These are phyloP conservation scores for Apiospora kogelbergensis DNA, from an alignment of 2,329 filamentous ascomycete genomes.

Conservation along the genomic window DNA sequence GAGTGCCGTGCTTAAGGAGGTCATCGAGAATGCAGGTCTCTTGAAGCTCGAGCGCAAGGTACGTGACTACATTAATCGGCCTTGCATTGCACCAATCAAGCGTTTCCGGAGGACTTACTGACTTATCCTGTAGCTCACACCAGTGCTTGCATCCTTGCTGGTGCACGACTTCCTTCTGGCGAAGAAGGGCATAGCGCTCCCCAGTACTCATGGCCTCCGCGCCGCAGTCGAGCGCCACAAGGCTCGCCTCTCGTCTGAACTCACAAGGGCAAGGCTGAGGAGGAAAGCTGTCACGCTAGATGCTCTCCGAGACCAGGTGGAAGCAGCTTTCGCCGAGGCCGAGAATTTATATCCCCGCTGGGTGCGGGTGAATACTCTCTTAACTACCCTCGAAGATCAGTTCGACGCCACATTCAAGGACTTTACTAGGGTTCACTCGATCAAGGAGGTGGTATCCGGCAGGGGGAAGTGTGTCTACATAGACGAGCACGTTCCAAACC, in stretches of 20 bases:
- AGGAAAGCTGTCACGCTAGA: constrained; percentile 69
- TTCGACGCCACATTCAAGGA: constrained; percentile 71
- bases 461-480: constrained; percentile 59
- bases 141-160: constrained; percentile 76
- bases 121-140: constrained; percentile 64
- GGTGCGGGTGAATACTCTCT: constrained; percentile 83
- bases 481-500: constrained; percentile 80
- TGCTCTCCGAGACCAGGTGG: constrained; percentile 60
- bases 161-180: constrained; percentile 83
- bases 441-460: constrained; percentile 55
- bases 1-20: constrained; percentile 81
- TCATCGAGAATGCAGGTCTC: constrained; percentile 79
- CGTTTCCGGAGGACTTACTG: neutral
- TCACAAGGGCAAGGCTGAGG: constrained; percentile 75
- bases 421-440: constrained; percentile 55
- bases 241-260: constrained; percentile 75
- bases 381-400: constrained; percentile 68
- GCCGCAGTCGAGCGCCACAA: constrained; percentile 78
- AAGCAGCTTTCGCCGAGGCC: constrained; percentile 50
- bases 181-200: constrained; percentile 80
- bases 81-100: neutral
- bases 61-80: constrained; percentile 19
- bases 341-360: constrained; percentile 72
- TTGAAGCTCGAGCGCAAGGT: constrained; percentile 85
- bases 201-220: constrained; percentile 75